A percentile compares a stretch with the other conserved stretches of the same genome.
phyloP scores from a whole-genome alignment of 108 stramenopile genomes.

The Pseudonitzschia multistriata region DNA sequence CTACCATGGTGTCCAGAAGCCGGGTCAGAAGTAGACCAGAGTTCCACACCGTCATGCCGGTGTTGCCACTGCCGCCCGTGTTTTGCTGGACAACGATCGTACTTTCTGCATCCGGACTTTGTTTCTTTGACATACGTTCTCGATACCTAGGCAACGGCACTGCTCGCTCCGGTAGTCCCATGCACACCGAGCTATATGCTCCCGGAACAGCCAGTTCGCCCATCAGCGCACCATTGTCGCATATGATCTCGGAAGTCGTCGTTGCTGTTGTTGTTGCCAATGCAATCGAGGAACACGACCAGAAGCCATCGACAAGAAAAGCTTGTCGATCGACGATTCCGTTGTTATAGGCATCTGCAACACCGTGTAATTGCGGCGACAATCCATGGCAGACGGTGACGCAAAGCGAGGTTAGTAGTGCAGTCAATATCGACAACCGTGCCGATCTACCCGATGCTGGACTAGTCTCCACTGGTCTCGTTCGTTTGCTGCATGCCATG shows the following conservation, averaged over 20 bases:
- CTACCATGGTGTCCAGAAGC: slow-evolving; percentile 39
- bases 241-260: background rate
- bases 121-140: background rate
- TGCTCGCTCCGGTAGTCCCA: slow-evolving; percentile 41
- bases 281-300: background rate
- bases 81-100: slow-evolving; percentile 32
- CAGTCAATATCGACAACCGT: background rate
- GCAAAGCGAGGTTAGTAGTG: background rate
- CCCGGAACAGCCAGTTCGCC: slow-evolving; percentile 60
- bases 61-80: slow-evolving; percentile 35
- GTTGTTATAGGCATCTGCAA: background rate
- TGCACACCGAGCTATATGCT: slow-evolving; percentile 66
- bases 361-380: background rate
- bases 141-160: slow-evolving; percentile 28
- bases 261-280: background rate
- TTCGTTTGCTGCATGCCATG: background rate
- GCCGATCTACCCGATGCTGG: background rate
- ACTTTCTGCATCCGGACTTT: background rate
- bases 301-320: background rate
- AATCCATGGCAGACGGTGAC: background rate
- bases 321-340: slow-evolving; percentile 10
- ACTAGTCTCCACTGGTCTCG: too few relatives aligned
- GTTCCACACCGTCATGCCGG: slow-evolving; percentile 73
- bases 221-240: slow-evolving; percentile 34
- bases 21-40: slow-evolving; percentile 59